A percentile compares a stretch with the other conserved stretches of the same genome.
These are phyloP conservation scores for Saxophila tyrrhenica DNA, from an alignment of 495 filamentous ascomycete species.

Conservation along the genomic window DNA sequence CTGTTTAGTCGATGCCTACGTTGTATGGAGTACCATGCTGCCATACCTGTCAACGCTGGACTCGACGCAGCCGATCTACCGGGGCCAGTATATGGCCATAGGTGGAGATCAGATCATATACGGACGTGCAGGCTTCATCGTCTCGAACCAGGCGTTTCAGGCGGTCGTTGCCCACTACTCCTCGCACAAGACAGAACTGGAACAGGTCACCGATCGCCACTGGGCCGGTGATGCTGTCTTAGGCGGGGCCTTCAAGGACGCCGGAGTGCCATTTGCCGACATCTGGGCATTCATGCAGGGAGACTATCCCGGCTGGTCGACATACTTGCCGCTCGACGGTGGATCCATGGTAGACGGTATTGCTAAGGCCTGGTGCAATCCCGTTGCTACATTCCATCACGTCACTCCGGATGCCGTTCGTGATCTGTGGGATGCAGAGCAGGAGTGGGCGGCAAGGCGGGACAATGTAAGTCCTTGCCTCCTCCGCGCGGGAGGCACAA, in stretches of 20 bases:
- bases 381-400: neutral
- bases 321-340: neutral
- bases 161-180: slow-evolving; percentile 1
- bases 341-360: neutral
- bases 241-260: slow-evolving; percentile 4
- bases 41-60: slow-evolving; percentile 43
- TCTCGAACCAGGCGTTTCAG: slow-evolving; percentile 39
- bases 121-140: slow-evolving; percentile 41
- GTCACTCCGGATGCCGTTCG: neutral
- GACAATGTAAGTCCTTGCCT: neutral
- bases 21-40: slow-evolving; percentile 51
- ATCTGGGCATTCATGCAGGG: slow-evolving; percentile 13
- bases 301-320: slow-evolving; percentile 4
- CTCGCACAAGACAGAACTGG: slow-evolving; percentile 3
- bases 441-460: neutral
- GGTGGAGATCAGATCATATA: slow-evolving; percentile 41
- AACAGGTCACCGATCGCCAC: slow-evolving; percentile 6
- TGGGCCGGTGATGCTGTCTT: slow-evolving; percentile 17
- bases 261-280: slow-evolving; percentile 5
- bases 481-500: neutral
- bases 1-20: slow-evolving; percentile 46
- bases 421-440: neutral
- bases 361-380: neutral
- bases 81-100: slow-evolving; percentile 31
- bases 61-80: slow-evolving; percentile 37